Evolutionary conservation across 345 rosid genomes (phyloP), one percentile per base, ranked within the genome.

Genomic region (Cochlearia excelsa): DNA sequence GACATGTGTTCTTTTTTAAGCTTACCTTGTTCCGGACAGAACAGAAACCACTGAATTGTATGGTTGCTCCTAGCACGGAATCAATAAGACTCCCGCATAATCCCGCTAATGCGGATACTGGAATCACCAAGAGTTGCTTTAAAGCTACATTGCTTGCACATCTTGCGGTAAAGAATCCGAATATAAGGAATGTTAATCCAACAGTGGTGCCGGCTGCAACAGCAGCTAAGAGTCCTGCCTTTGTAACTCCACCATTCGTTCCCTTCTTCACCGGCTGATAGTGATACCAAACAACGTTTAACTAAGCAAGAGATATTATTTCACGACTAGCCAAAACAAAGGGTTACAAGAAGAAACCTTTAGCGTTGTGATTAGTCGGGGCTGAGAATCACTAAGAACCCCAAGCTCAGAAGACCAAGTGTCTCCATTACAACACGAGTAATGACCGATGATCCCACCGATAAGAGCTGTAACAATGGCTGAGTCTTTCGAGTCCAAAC

Each of bases 341-440:
- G 23, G 23, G 23, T 16, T 16, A 31, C 30, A 42, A 37, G 5
- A 46, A 46, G 53, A 29, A 64, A 93, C 99, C 99, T 93, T 93
- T 53, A 89, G 73, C 46, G 89, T 86, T 26, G 99, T 93, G 77
- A 93, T 87, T 53, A 93, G 67, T 43, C 86, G 91, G 16, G 99
- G 99, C 49, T 89, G 95, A 3, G 82, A 79, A 53, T 86, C 80
- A 46, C 97, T 93, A 46, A 93, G 99, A 48, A 88, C 82, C 54
- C 99, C 99, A 39, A 93, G 86, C 85, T 93, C 99, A 0, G 99
- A 93, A 62, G 99, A 93, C 99, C 97, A 93, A 23, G 99, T 93
- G 63, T 93, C 99, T 29, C 99, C 97, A 55, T 87, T 93, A 76
- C 82, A 82, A 61, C 94, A 93, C 6, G 81, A 80, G 63, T 93